Conservation (phyloP, 768 basidiomycete species). For the Saitozyma sp. region DNA sequence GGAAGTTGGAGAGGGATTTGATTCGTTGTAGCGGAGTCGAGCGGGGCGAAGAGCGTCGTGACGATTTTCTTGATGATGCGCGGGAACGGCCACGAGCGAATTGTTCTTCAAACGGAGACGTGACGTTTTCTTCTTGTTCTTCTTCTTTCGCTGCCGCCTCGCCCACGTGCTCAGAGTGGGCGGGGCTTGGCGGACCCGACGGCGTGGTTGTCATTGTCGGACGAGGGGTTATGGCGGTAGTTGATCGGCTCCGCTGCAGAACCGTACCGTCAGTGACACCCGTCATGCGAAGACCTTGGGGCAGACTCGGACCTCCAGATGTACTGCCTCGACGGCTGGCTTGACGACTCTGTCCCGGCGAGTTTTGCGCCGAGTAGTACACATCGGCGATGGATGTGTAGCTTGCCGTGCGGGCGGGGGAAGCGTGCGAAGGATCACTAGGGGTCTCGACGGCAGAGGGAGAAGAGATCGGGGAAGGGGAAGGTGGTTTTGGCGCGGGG, state of each 20-base stretch:
- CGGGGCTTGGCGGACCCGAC: too few relatives aligned
- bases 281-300: conserved; percentile 26
- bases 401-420: too few relatives aligned
- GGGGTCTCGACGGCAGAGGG: too few relatives aligned
- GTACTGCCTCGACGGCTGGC: conserved; percentile 17
- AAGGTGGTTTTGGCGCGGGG: conserved; percentile 3
- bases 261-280: too few relatives aligned
- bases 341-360: conserved; percentile 20
- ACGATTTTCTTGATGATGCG: too few relatives aligned
- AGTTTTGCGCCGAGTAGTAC: conserved; percentile 39
- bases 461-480: conserved; percentile 11
- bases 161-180: too few relatives aligned
- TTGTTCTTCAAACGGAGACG: background rate
- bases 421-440: too few relatives aligned
- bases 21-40: conserved; percentile 31
- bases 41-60: background rate
- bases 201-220: background rate
- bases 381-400: conserved; percentile 40
- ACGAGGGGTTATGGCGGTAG: background rate
- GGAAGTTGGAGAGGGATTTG: conserved; percentile 46
- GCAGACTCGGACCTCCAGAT: background rate
- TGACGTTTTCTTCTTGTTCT: background rate
- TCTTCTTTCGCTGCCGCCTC: background rate
- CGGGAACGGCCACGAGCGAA: too few relatives aligned
- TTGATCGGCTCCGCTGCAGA: background rate